These are phyloP conservation scores for Penicillium sp. DNA, from an alignment of 2,329 filamentous ascomycete genomes.

Conservation along the genomic window DNA sequence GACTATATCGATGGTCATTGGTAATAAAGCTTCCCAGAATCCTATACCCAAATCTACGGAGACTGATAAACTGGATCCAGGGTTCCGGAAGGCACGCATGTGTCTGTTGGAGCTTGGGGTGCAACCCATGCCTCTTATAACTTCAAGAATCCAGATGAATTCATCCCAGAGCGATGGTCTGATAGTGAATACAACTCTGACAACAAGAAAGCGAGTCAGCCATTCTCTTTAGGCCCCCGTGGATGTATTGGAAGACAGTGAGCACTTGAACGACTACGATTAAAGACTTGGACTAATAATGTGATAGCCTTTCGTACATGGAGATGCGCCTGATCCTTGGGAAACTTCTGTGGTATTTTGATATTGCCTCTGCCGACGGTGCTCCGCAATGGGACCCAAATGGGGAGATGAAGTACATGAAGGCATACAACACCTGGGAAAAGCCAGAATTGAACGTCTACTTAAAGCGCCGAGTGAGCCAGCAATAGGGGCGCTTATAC, in stretches of 20 bases:
- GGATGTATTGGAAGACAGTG: constrained; percentile 28
- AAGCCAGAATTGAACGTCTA: not conserved
- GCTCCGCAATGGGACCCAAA: not conserved
- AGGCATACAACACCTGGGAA: not conserved
- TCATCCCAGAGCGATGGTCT: too few species aligned
- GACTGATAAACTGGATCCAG: too few species aligned
- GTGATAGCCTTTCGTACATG: constrained; percentile 7
- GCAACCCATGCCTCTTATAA: constrained; percentile 2
- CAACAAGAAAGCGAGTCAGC: constrained; percentile 26
- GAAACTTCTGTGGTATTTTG: constrained; percentile 1
- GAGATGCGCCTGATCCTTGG: constrained; percentile 3
- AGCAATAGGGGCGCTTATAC: too few species aligned
- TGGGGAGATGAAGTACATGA: not conserved
- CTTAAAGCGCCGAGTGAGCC: too few species aligned
- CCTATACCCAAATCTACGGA: too few species aligned
- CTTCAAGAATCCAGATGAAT: constrained; percentile 17
- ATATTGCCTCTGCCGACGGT: not conserved
- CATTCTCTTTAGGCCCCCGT: constrained; percentile 27
- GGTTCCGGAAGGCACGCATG: not conserved
- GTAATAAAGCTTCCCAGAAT: too few species aligned
- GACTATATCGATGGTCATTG: not conserved
- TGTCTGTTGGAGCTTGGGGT: not conserved
- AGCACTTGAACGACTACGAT: too few species aligned
- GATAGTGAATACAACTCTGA: constrained; percentile 24
- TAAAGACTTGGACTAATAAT: too few species aligned